Evolutionary conservation across 805 yeast genomes (phyloP), one percentile per base, ranked within the genome.

Genomic region (Suhomyces sp.): DNA sequence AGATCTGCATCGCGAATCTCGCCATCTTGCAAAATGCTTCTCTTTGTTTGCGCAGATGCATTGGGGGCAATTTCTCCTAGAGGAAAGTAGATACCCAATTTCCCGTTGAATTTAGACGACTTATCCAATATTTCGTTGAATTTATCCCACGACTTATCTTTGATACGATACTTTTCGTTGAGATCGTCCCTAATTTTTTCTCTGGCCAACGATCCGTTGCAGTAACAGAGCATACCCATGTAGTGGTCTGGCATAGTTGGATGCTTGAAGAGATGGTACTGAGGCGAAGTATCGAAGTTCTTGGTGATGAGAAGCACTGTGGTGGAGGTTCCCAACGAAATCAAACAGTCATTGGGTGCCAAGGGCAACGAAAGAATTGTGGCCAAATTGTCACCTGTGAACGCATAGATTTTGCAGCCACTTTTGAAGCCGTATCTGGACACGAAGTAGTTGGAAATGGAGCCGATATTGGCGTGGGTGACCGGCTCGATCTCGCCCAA

Each of bases 141-240:
- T 55, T 76, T 70, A 46, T 76, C 73, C 93, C 93, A 87, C n/a
- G 75, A 71, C 35, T 73, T 68, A 4, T 67, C 66, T 2, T 61
- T 58, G 12, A 63, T 54, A 1, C 64, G 61, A 52, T 73, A 70
- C 59, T 78, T 73, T 40, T 69, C 67, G 62, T 87, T 87, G 29
- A 90, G 55, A 23, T 71, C 74, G 67, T 90, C 86, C 48, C 94
- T 77, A 9, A 90, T 76, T 53, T 78, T 77, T 62, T 91, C 97
- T 57, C 97, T 76, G 0, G 97, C 96, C 47, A 91, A 72, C 0
- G 97, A 81, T 0, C 97, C 97, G 66, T 91, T 91, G 64, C 96
- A 88, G 68, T 91, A 91, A 67, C 97, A 91, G 51, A 92, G 82
- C 97, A 91, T 91, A 22, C 96, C 96, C 97, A 91, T 92, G 66